phyloP scores from a whole-genome alignment of 192 early-diverging fungal species.

The Linnemannia schmuckeri region DNA sequence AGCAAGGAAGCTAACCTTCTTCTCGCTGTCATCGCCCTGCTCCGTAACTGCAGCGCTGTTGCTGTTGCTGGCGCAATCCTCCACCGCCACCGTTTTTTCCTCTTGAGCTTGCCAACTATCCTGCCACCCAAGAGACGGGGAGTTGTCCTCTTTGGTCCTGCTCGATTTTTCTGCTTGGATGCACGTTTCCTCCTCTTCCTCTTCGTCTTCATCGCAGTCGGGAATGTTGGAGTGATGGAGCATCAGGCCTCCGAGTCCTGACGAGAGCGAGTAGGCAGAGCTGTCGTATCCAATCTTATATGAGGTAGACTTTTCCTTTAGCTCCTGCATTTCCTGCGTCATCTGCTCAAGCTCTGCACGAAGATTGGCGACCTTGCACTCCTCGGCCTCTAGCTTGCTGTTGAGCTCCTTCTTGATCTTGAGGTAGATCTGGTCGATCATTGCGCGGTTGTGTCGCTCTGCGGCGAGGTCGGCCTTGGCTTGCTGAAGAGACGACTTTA shows the following conservation, averaged over 20 bases:
- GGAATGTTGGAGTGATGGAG: conserved; percentile 36
- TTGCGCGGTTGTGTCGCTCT: conserved; percentile 36
- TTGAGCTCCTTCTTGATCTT: conserved; percentile 50
- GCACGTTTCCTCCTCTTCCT: background rate
- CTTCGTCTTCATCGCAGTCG: background rate
- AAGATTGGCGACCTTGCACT: conserved; percentile 32
- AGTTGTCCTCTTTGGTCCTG: background rate
- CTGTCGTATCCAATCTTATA: conserved; percentile 54
- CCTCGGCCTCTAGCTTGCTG: conserved; percentile 37
- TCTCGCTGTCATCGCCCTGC: conserved; percentile 16
- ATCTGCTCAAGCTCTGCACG: conserved; percentile 39
- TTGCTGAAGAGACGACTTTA: conserved; percentile 34
- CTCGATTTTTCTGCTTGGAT: background rate
- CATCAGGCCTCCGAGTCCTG: conserved; percentile 43
- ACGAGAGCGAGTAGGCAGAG: conserved; percentile 39
- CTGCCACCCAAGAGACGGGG: background rate
- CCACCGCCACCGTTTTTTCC: background rate
- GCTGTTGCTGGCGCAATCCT: conserved; percentile 12
- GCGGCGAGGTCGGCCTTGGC: conserved; percentile 46
- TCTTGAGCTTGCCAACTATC: background rate
- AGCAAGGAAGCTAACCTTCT: conserved; percentile 36
- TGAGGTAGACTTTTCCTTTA: conserved; percentile 13
- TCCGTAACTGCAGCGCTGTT: background rate
- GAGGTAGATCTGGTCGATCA: conserved; percentile 51
- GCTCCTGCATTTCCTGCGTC: conserved; percentile 29